These are phyloP conservation scores for Paramecium sexaurelia DNA, from an alignment of 73 alveolate genomes.

Conservation along the genomic window DNA sequence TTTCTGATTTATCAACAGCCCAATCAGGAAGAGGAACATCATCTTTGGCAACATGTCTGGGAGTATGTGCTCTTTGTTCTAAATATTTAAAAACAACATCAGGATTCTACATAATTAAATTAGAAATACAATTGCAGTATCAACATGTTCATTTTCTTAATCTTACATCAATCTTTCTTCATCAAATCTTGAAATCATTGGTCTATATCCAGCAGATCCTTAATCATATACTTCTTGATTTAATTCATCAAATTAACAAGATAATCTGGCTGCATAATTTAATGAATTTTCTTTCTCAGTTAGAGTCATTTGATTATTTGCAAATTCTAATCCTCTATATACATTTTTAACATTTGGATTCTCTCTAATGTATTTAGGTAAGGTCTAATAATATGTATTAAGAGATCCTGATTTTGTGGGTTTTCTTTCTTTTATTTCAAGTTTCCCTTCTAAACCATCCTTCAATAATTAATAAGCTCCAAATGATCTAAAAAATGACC, in stretches of 20 bases:
- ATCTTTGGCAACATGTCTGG: background rate
- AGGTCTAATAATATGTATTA: slow-evolving; percentile 33
- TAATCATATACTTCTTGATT: background rate
- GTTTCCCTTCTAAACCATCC: background rate
- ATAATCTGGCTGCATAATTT: slow-evolving; percentile 28
- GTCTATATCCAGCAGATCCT: background rate
- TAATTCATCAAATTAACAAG: background rate
- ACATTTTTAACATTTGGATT: slow-evolving; percentile 43
- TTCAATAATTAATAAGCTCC: background rate
- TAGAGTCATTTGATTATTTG: background rate
- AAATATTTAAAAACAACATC: background rate
- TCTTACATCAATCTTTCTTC: slow-evolving; percentile 35
- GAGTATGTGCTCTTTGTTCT: slow-evolving; percentile 11
- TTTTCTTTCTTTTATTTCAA: background rate
- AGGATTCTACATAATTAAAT: background rate
- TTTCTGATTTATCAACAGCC: background rate
- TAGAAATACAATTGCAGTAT: slow-evolving; percentile 10
- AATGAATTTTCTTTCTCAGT: background rate
- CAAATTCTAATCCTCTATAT: slow-evolving; percentile 29
- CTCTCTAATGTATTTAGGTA: background rate
- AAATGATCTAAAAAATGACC: slow-evolving; percentile 32
- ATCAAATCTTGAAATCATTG: background rate
- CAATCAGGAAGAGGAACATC: slow-evolving; percentile 23
- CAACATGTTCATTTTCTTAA: slow-evolving; percentile 47
- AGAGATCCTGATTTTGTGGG: background rate